Evolutionary conservation across 1,284 basidiomycete species (phyloP).

Genomic region (Puccinia coronata): DNA sequence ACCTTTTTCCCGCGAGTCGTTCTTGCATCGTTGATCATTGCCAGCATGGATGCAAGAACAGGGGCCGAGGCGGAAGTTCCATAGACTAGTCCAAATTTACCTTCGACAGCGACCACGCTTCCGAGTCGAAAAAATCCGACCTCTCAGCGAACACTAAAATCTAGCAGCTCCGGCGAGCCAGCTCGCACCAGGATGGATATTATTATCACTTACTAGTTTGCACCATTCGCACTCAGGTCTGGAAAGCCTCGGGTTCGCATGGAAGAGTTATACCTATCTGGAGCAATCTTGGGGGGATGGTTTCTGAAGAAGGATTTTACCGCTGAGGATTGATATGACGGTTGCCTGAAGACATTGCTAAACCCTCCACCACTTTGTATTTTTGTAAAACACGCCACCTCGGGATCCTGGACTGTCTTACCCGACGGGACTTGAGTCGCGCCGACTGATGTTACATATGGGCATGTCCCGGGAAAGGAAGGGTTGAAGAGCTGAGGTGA

Average conservation of each 20-base stretch:
- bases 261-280: slow-evolving; percentile 63
- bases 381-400: slow-evolving; percentile 60
- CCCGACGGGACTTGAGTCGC: slow-evolving; percentile 64
- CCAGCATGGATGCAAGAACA: slow-evolving; percentile 63
- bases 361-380: slow-evolving; percentile 71
- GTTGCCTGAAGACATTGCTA: slow-evolving; percentile 67
- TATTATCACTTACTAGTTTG: slow-evolving; percentile 56
- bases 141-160: not conserved
- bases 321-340: slow-evolving; percentile 64
- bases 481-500: slow-evolving; percentile 61
- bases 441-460: slow-evolving; percentile 66
- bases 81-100: slow-evolving; percentile 56
- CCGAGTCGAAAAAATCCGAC: not conserved
- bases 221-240: slow-evolving; percentile 59
- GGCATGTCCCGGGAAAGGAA: slow-evolving; percentile 65
- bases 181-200: not conserved
- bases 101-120: slow-evolving; percentile 57
- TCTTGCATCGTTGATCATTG: slow-evolving; percentile 68
- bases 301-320: slow-evolving; percentile 60
- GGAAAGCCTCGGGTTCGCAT: slow-evolving; percentile 61
- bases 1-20: slow-evolving; percentile 59
- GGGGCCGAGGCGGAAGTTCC: slow-evolving; percentile 59
- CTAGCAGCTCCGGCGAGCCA: not conserved
- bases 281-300: slow-evolving; percentile 59
- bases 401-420: slow-evolving; percentile 60